phyloP scores from a whole-genome alignment of 2,329 filamentous ascomycete genomes.

The Pestalotiopsis sp. region DNA sequence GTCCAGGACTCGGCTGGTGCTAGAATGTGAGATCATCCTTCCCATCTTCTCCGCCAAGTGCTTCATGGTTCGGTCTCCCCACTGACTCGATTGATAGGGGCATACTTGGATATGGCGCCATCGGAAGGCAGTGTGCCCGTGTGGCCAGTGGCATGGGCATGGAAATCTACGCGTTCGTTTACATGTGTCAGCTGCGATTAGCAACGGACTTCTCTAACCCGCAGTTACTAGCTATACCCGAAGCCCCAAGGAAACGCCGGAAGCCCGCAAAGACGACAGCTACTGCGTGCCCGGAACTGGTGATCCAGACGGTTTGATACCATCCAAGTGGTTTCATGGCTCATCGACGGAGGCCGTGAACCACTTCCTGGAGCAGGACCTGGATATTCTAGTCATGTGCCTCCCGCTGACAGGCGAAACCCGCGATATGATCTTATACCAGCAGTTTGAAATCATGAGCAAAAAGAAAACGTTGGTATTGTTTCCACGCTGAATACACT shows the following conservation, averaged over 20 bases:
- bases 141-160: constrained; percentile 63
- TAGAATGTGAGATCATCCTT: background rate
- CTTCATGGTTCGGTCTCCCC: background rate
- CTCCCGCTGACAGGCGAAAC: constrained; percentile 43
- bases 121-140: constrained; percentile 44
- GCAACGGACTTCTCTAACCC: no score
- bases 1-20: constrained; percentile 4
- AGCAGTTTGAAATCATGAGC: constrained; percentile 38
- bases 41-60: background rate
- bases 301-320: constrained; percentile 41
- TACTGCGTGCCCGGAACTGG: constrained; percentile 67
- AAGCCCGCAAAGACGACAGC: constrained; percentile 58
- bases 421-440: constrained; percentile 40
- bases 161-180: constrained; percentile 57
- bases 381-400: constrained; percentile 43
- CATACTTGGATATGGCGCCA: constrained; percentile 46
- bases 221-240: constrained; percentile 54
- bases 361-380: constrained; percentile 40
- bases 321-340: constrained; percentile 43
- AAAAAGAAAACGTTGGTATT: constrained; percentile 51
- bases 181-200: no score
- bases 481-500: no score
- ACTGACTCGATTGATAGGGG: constrained; percentile 24
- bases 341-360: constrained; percentile 31
- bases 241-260: constrained; percentile 58